These are phyloP conservation scores for Petasospora fabianii DNA, from an alignment of 1,139 yeast species.

Conservation along the genomic window DNA sequence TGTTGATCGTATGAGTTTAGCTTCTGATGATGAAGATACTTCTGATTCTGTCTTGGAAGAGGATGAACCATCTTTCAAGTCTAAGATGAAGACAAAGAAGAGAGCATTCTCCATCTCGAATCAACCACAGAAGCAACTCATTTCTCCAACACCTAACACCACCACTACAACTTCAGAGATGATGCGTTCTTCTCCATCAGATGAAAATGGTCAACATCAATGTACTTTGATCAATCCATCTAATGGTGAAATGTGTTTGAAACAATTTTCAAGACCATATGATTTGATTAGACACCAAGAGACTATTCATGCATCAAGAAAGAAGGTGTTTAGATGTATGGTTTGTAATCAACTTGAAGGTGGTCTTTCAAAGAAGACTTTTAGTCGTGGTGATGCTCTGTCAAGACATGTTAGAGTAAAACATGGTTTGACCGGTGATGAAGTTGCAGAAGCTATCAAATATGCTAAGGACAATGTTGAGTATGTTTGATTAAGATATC, in stretches of 20 bases:
- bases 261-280: constrained; percentile 88
- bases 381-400: constrained; percentile 90
- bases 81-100: constrained; percentile 4
- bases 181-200: no score
- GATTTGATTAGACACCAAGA: constrained; percentile 95
- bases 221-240: constrained; percentile 61
- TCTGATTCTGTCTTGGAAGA: constrained; percentile 23
- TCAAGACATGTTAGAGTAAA: constrained; percentile 90
- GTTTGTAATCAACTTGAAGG: constrained; percentile 57
- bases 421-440: constrained; percentile 68
- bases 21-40: constrained; percentile 25
- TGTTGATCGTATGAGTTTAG: constrained; percentile 25
- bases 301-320: constrained; percentile 87
- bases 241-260: constrained; percentile 63
- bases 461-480: constrained; percentile 77
- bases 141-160: not conserved
- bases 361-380: constrained; percentile 57
- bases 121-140: constrained; percentile 2
- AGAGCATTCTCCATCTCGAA: constrained; percentile 4
- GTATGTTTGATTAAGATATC: constrained; percentile 33
- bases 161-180: no score
- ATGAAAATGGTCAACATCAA: constrained; percentile 34
- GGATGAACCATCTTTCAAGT: constrained; percentile 12
- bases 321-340: constrained; percentile 82
- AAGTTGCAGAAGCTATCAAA: constrained; percentile 66